These are phyloP conservation scores for Nasturtium officinale DNA, from an alignment of 345 rosid species.

Conservation along the genomic window DNA sequence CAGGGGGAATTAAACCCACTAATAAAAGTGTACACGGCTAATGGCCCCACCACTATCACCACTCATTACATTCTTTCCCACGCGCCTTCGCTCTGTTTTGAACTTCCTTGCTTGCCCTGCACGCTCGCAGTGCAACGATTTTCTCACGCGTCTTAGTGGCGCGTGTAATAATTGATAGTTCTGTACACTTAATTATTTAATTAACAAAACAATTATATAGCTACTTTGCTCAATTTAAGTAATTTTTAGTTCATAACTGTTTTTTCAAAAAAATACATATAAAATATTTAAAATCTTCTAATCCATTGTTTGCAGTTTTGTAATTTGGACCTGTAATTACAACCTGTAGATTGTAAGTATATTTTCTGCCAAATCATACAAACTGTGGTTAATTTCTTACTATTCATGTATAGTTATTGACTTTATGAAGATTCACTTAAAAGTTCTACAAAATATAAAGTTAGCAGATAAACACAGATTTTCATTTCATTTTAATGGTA, in stretches of 20 bases:
- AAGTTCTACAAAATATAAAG: background rate
- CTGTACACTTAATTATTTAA: background rate
- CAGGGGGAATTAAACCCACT: slow-evolving; percentile 5
- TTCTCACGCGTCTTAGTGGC: background rate
- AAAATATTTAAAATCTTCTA: background rate
- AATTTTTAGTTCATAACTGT: background rate
- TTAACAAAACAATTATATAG: background rate
- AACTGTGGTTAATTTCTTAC: slow-evolving; percentile 1
- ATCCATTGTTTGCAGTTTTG: background rate
- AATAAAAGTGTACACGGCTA: slow-evolving; percentile 3
- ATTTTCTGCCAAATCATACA: background rate
- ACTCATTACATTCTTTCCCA: background rate
- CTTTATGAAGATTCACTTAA: background rate
- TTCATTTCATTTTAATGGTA: background rate
- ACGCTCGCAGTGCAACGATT: background rate
- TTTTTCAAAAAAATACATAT: background rate
- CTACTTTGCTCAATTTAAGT: background rate
- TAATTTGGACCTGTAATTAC: background rate
- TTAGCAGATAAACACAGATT: slow-evolving; percentile 20
- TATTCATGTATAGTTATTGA: too few relatives aligned
- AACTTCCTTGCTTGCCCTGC: background rate
- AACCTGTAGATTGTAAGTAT: slow-evolving; percentile 22
- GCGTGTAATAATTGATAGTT: background rate
- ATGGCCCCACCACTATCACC: slow-evolving; percentile 23
- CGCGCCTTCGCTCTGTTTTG: slow-evolving; percentile 14